These are phyloP conservation scores for Cucumis hystrix DNA, from an alignment of 306 rosid species.

Conservation along the genomic window DNA sequence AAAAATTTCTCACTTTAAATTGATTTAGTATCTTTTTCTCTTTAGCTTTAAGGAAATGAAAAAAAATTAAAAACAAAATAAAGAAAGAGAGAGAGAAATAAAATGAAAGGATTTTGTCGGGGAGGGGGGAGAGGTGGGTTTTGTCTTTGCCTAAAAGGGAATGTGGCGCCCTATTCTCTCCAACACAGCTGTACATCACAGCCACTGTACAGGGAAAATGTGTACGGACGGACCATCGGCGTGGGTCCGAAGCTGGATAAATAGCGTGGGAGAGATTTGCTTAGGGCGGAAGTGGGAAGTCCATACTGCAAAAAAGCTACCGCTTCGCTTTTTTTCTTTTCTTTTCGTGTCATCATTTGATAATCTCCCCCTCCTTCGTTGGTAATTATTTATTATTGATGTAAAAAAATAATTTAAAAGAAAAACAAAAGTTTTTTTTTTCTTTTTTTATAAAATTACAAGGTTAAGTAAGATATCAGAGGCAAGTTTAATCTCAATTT, in stretches of 20 bases:
- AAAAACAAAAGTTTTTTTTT: too few species aligned
- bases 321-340: not conserved
- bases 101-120: not conserved
- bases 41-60: not conserved
- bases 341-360: not conserved
- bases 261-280: not conserved
- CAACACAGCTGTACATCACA: not conserved
- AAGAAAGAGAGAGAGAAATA: not conserved
- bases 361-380: not conserved
- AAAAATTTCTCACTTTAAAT: not conserved
- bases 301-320: not conserved
- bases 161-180: not conserved
- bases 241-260: not conserved
- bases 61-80: not conserved
- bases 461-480: too few species aligned
- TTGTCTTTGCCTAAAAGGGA: constrained; percentile 10
- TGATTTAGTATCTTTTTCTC: not conserved
- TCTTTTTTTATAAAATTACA: too few species aligned
- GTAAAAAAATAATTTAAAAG: too few species aligned
- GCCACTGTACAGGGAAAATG: not conserved
- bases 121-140: not conserved
- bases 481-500: too few species aligned
- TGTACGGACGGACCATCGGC: not conserved
- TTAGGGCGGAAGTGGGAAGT: not conserved
- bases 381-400: too few species aligned